Evolutionary conservation across 345 rosid species (phyloP).

Genomic region (Hibiscus tridactylites): DNA sequence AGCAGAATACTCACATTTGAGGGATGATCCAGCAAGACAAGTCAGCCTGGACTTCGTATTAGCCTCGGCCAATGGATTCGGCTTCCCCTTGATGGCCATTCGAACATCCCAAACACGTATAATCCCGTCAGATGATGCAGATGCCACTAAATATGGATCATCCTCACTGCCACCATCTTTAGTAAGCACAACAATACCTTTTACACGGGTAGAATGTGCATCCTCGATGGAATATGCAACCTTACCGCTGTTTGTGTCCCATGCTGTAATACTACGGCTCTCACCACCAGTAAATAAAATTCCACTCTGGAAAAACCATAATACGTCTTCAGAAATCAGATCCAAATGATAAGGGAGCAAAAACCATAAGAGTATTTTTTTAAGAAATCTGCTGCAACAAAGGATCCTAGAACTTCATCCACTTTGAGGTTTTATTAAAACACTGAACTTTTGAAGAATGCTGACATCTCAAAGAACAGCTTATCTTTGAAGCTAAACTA

Average conservation of each 20-base stretch:
- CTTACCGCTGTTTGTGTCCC: conserved; percentile 83
- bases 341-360: not conserved
- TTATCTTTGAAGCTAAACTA: not conserved
- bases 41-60: conserved; percentile 83
- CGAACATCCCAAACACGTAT: conserved; percentile 94
- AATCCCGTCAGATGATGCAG: conserved; percentile 88
- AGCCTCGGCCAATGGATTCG: conserved; percentile 70
- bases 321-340: not conserved
- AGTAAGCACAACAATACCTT: conserved; percentile 70
- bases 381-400: not conserved
- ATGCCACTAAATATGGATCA: conserved; percentile 64
- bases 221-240: conserved; percentile 62
- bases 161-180: conserved; percentile 35
- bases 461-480: not conserved
- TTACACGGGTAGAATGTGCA: conserved; percentile 80
- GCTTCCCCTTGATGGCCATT: conserved; percentile 51
- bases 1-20: conserved; percentile 44
- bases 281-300: conserved; percentile 82
- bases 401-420: not conserved
- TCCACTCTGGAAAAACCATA: conserved; percentile 43
- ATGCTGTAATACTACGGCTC: conserved; percentile 70
- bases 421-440: not conserved
- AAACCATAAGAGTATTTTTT: not conserved
- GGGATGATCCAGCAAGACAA: conserved; percentile 79
- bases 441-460: not conserved